phyloP scores from a whole-genome alignment of 2,329 filamentous ascomycete genomes.

The Fusarium foetens region DNA sequence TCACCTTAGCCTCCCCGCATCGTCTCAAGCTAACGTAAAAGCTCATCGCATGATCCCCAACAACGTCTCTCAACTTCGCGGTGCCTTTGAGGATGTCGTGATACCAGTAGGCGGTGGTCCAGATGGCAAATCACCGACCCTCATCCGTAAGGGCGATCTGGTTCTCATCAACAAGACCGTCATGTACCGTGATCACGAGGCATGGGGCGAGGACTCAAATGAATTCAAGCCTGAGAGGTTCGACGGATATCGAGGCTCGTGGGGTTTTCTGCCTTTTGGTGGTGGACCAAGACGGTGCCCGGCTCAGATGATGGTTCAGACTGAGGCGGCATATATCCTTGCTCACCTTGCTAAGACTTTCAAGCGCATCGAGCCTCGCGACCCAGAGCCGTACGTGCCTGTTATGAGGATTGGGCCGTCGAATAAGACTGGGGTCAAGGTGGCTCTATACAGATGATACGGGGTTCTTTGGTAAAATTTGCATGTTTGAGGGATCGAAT shows the following conservation, averaged over 20 bases:
- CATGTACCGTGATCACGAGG: background rate
- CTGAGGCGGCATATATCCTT: background rate
- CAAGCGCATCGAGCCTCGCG: background rate
- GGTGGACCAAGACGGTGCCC: background rate
- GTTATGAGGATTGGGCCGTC: conserved; percentile 4
- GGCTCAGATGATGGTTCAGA: conserved; percentile 5
- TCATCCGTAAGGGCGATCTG: background rate
- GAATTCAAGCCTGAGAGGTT: background rate
- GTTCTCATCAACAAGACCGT: background rate
- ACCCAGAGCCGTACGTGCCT: background rate
- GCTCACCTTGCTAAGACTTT: background rate
- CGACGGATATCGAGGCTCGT: background rate
- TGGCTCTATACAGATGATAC: background rate
- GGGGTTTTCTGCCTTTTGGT: background rate
- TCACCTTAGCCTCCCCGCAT: rapidly evolving
- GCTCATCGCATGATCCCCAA: background rate
- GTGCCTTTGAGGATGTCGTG: background rate
- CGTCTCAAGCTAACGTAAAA: background rate
- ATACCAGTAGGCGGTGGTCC: background rate
- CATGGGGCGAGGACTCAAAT: background rate
- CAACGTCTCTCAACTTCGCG: background rate
- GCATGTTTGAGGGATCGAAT: rapidly evolving
- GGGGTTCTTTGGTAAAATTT: rapidly evolving
- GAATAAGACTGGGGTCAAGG: conserved; percentile 1
- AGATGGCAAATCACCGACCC: background rate